Percentiles rank a stretch among this genome's conserved stretches.
phyloP scores from a whole-genome alignment of 495 filamentous ascomycete genomes.

The Podospora comata region DNA sequence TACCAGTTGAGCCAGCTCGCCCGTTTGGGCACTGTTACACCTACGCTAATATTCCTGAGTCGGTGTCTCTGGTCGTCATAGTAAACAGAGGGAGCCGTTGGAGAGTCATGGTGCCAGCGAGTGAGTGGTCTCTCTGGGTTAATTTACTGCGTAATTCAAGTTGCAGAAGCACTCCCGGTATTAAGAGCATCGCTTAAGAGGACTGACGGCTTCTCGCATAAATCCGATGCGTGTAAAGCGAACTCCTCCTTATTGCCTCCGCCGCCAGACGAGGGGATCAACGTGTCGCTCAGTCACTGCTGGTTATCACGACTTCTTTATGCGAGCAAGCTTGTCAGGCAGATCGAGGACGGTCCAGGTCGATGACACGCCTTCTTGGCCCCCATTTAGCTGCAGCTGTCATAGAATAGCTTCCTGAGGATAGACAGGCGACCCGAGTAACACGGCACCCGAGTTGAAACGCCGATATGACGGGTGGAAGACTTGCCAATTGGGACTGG shows the following conservation, averaged over 20 bases:
- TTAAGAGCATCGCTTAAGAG: conserved; percentile 11
- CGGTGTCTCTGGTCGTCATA: not conserved
- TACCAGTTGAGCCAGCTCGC: not conserved
- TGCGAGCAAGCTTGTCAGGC: not conserved
- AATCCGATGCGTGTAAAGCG: conserved; percentile 18
- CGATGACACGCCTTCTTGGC: not conserved
- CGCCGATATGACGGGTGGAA: not conserved
- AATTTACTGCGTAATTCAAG: conserved; percentile 1
- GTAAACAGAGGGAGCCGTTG: not conserved
- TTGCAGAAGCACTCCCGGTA: not conserved
- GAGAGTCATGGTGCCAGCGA: not conserved
- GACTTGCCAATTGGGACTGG: not conserved
- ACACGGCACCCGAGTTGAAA: not conserved
- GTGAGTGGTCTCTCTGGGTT: not conserved
- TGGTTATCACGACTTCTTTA: not conserved
- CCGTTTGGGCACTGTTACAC: not conserved
- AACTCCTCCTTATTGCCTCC: not conserved
- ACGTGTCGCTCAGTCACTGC: not conserved
- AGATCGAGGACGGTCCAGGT: not conserved
- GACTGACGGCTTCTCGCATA: conserved; percentile 24
- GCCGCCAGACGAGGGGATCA: not conserved
- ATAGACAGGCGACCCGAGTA: not conserved
- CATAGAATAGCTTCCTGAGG: not conserved
- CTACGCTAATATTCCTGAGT: too few relatives aligned
- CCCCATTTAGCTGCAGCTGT: not conserved